phyloP scores from a whole-genome alignment of 192 early-diverging fungal genomes.

The Rhizophagus prolifer region DNA sequence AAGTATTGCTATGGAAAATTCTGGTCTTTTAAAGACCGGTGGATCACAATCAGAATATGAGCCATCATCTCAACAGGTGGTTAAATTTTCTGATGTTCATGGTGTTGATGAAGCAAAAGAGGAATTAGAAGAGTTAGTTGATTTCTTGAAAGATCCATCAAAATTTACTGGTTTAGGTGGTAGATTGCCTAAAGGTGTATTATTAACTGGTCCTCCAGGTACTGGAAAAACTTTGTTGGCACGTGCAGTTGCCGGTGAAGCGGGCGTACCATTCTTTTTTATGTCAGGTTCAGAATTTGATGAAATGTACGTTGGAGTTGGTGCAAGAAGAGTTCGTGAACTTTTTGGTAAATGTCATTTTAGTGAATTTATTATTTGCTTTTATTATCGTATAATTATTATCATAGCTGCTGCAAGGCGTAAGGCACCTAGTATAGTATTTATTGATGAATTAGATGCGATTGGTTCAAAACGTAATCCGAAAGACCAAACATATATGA shows the following conservation, averaged over 20 bases:
- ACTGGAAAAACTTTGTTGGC: slow-evolving; percentile 98
- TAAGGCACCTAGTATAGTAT: slow-evolving; percentile 86
- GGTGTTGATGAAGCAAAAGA: slow-evolving; percentile 98
- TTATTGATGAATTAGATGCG: slow-evolving; percentile 99
- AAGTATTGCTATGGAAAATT: slow-evolving; percentile 68
- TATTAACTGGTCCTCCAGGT: slow-evolving; percentile 88
- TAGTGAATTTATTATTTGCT: neutral
- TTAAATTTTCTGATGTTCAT: slow-evolving; percentile 92
- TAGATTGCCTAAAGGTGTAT: slow-evolving; percentile 90
- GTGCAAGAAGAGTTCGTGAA: slow-evolving; percentile 83
- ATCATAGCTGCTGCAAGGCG: slow-evolving; percentile 66
- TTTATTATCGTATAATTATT: neutral
- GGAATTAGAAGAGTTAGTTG: slow-evolving; percentile 94
- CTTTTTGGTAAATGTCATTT: slow-evolving; percentile 66
- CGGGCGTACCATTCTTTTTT: slow-evolving; percentile 97
- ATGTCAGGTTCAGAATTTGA: slow-evolving; percentile 99
- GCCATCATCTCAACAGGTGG: slow-evolving; percentile 55
- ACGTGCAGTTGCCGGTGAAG: slow-evolving; percentile 95
- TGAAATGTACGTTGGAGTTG: slow-evolving; percentile 98
- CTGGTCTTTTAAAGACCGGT: slow-evolving; percentile 63
- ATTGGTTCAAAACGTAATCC: slow-evolving; percentile 92
- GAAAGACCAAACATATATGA: slow-evolving; percentile 95
- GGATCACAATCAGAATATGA: slow-evolving; percentile 60
- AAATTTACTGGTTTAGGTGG: slow-evolving; percentile 92
- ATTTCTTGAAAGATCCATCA: slow-evolving; percentile 90